Conservation (phyloP, 2,329 filamentous ascomycete genomes). For the Aspergillus terreus region DNA sequence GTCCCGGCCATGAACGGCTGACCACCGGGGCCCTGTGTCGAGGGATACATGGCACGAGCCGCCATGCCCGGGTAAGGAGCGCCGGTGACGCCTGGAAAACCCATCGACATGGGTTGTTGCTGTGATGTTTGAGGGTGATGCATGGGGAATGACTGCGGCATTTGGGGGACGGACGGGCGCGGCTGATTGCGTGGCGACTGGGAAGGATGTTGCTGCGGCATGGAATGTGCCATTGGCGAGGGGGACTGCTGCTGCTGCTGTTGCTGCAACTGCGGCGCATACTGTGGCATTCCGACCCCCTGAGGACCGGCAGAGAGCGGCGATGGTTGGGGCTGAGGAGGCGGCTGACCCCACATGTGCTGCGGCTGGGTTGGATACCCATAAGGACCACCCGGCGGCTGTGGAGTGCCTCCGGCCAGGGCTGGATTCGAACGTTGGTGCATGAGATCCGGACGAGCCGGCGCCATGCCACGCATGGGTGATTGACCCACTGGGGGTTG, state of each 20-base stretch:
- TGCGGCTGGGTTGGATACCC: slow-evolving; percentile 61
- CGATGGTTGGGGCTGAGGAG: slow-evolving; percentile 61
- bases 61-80: slow-evolving; percentile 33
- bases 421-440: slow-evolving; percentile 61
- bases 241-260: slow-evolving; percentile 33
- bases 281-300: slow-evolving; percentile 38
- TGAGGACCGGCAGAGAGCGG: slow-evolving; percentile 44
- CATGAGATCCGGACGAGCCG: slow-evolving; percentile 59
- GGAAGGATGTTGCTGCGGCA: slow-evolving; percentile 34
- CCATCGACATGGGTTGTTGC: slow-evolving; percentile 35
- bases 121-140: slow-evolving; percentile 34
- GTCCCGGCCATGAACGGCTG: slow-evolving; percentile 32
- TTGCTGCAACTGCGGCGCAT: slow-evolving; percentile 37
- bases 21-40: slow-evolving; percentile 29
- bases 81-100: slow-evolving; percentile 30
- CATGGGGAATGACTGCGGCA: slow-evolving; percentile 35
- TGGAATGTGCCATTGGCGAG: slow-evolving; percentile 33
- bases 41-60: slow-evolving; percentile 36
- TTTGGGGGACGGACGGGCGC: slow-evolving; percentile 33
- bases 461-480: slow-evolving; percentile 66
- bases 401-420: slow-evolving; percentile 47
- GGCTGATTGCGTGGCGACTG: slow-evolving; percentile 43
- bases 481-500: slow-evolving; percentile 57
- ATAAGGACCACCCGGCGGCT: slow-evolving; percentile 38
- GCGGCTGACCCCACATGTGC: slow-evolving; percentile 64